Conservation (phyloP, 2,329 filamentous ascomycete species). For the Diplocarpon rosae region DNA sequence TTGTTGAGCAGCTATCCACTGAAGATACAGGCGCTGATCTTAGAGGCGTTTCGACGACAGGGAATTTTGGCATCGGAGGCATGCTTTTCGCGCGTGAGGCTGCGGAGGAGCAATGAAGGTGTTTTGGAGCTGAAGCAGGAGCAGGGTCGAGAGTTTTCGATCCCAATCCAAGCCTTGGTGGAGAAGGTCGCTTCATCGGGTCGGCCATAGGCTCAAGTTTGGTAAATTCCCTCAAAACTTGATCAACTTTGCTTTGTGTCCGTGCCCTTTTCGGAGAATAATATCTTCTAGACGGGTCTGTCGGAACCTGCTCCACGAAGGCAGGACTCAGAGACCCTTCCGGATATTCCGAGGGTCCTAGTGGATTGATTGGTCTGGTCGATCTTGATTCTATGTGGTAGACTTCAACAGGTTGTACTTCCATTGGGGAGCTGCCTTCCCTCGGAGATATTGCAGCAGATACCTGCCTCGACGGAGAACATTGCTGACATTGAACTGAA, state of each 20-base stretch:
- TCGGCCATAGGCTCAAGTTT: constrained; percentile 9
- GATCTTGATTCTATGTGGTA: not conserved
- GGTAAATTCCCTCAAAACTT: constrained; percentile 6
- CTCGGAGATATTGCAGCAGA: constrained; percentile 3
- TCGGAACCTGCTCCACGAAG: not conserved
- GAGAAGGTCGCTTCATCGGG: constrained; percentile 12
- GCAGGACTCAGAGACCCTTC: not conserved
- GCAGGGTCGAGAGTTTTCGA: not conserved
- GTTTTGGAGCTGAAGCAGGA: not conserved
- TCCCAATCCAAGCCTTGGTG: not conserved
- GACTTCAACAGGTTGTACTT: constrained; percentile 1
- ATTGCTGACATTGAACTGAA: constrained; percentile 11
- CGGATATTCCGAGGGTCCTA: not conserved
- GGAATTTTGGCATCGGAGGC: not conserved
- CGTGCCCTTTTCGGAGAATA: constrained; percentile 1
- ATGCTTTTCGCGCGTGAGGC: not conserved
- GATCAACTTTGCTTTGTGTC: not conserved
- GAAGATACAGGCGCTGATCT: not conserved
- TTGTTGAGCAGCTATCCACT: constrained; percentile 1
- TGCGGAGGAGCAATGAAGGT: not conserved
- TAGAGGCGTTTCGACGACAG: not conserved
- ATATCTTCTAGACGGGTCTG: not conserved
- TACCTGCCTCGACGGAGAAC: constrained; percentile 3
- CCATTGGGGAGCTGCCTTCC: not conserved
- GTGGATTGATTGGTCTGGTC: constrained; percentile 5